A percentile compares a stretch with the other conserved stretches of the same genome.
Conservation (phyloP, 345 rosid genomes). For the Xanthoceras sorbifolium region DNA sequence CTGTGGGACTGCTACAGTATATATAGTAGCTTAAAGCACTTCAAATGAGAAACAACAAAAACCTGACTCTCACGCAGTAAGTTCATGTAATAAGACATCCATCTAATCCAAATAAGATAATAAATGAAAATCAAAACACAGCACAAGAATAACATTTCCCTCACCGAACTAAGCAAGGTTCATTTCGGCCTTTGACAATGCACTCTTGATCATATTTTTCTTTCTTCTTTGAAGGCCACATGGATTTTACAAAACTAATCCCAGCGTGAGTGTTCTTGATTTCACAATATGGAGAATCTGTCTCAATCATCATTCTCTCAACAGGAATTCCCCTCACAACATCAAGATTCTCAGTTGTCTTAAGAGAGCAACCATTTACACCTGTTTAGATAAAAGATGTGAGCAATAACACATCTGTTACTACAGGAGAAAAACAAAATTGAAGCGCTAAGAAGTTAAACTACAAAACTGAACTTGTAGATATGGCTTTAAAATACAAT, state of each 20-base stretch:
- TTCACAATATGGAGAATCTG: conserved; percentile 98
- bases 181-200: conserved; percentile 86
- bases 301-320: conserved; percentile 96
- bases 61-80: neutral
- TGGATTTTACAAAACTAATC: conserved; percentile 58
- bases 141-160: conserved; percentile 16
- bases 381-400: conserved; percentile 40
- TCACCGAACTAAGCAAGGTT: conserved; percentile 93
- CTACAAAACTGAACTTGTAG: neutral
- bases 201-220: conserved; percentile 80
- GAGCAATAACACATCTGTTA: neutral
- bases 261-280: conserved; percentile 88
- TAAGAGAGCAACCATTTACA: conserved; percentile 90
- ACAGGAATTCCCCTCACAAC: conserved; percentile 71
- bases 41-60: neutral
- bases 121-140: neutral
- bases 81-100: neutral
- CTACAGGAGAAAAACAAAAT: neutral
- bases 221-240: conserved; percentile 91
- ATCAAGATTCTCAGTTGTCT: conserved; percentile 77
- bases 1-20: neutral
- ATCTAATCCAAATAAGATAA: neutral
- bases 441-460: neutral
- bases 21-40: neutral
- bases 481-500: neutral